These are phyloP conservation scores for Rhizophora mangle DNA, from an alignment of 345 rosid genomes.

Conservation along the genomic window DNA sequence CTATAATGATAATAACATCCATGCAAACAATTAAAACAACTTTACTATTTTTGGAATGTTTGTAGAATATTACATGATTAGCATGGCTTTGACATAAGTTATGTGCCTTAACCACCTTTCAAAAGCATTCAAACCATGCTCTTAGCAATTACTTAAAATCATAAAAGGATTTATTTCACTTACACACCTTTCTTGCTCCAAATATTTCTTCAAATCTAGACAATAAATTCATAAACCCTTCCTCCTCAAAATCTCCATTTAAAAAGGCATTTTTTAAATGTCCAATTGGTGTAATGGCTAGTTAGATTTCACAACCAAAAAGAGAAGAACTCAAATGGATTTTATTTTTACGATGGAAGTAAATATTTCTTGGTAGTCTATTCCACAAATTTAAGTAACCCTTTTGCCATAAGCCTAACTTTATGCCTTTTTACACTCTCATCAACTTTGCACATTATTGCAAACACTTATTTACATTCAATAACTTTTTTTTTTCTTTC, in stretches of 20 bases:
- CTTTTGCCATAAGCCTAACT: background rate
- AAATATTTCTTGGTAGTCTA: conserved; percentile 9
- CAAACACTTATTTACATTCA: conserved; percentile 8
- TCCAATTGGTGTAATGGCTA: conserved; percentile 2
- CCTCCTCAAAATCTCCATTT: background rate
- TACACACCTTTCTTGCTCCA: background rate
- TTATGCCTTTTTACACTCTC: background rate
- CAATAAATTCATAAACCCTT: no score
- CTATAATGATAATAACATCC: background rate
- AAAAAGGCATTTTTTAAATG: background rate
- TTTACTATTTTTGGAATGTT: background rate
- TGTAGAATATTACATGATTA: conserved; percentile 1
- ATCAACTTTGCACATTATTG: background rate
- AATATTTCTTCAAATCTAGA: no score
- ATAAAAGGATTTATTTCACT: conserved; percentile 2
- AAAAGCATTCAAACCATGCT: background rate
- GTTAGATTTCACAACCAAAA: background rate
- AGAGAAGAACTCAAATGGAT: background rate
- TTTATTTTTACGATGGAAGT: conserved; percentile 1
- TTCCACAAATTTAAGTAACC: conserved; percentile 8
- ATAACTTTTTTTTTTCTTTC: background rate
- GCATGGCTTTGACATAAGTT: conserved; percentile 7
- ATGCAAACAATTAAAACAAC: background rate
- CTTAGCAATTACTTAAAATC: background rate
- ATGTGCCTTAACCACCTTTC: background rate